These are phyloP conservation scores for Parsonsia alboflavescens DNA, from an alignment of 257 asterid species.

Conservation along the genomic window DNA sequence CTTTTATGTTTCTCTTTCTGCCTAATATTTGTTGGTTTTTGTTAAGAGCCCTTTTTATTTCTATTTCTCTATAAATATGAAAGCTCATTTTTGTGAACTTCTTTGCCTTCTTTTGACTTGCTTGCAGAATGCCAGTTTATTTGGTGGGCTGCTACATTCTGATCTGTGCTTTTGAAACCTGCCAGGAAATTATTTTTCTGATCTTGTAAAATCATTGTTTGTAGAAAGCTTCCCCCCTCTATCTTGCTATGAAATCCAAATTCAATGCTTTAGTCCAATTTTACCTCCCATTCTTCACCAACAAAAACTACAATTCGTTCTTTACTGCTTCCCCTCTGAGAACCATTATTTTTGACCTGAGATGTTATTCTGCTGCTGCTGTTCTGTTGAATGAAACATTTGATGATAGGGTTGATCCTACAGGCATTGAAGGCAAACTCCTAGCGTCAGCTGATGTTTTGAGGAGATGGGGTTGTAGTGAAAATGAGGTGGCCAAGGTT, in stretches of 20 bases:
- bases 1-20: not conserved
- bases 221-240: not conserved
- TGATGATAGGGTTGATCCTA: conserved; percentile 20
- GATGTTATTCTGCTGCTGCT: conserved; percentile 31
- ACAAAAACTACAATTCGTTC: conserved; percentile 17
- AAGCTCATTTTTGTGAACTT: not conserved
- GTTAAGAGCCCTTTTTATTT: not conserved
- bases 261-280: conserved; percentile 17
- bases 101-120: not conserved
- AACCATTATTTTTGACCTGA: conserved; percentile 15
- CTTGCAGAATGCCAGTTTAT: conserved; percentile 8
- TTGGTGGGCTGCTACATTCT: not conserved
- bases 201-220: not conserved
- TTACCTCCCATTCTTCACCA: conserved; percentile 14
- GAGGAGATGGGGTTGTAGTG: conserved; percentile 64
- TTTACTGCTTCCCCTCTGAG: conserved; percentile 18
- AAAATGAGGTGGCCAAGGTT: conserved; percentile 49
- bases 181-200: not conserved
- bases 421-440: conserved; percentile 12
- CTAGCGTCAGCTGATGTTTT: conserved; percentile 39
- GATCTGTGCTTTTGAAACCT: not conserved
- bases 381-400: conserved; percentile 23
- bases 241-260: conserved; percentile 21
- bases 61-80: too few species aligned
- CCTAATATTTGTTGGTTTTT: not conserved